Conservation (phyloP, 768 basidiomycete species). For the Amanita rubescens region DNA sequence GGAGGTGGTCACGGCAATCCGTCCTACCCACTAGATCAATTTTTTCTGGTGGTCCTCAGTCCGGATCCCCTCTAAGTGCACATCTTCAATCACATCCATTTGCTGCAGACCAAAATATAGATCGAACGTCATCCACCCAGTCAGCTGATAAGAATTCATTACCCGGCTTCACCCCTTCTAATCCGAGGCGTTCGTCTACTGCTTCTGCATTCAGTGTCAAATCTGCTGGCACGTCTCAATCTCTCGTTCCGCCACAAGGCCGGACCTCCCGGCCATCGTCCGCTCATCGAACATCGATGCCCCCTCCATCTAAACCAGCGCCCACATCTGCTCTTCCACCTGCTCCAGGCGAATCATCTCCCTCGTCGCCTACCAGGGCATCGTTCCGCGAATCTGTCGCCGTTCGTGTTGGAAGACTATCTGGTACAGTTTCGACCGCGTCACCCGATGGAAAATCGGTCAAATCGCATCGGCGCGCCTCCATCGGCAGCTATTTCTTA, state of each 20-base stretch:
- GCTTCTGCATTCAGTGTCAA: constrained; percentile 41
- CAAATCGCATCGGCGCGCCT: constrained; percentile 28
- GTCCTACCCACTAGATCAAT: constrained; percentile 42
- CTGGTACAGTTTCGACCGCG: constrained; percentile 45
- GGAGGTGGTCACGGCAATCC: constrained; percentile 51
- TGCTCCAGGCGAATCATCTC: constrained; percentile 8
- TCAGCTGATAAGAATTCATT: constrained; percentile 34
- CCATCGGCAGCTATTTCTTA: constrained; percentile 24
- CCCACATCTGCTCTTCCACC: constrained; percentile 57
- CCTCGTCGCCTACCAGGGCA: constrained; percentile 20
- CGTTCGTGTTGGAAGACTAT: constrained; percentile 50
- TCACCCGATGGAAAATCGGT: constrained; percentile 50
- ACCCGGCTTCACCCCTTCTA: constrained; percentile 39
- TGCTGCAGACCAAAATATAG: constrained; percentile 26
- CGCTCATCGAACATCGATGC: constrained; percentile 52
- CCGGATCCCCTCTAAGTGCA: constrained; percentile 33
- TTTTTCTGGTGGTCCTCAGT: constrained; percentile 55
- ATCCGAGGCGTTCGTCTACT: constrained; percentile 42
- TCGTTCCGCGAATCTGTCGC: constrained; percentile 53
- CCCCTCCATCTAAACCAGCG: constrained; percentile 63
- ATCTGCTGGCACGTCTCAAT: constrained; percentile 36
- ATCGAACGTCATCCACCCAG: constrained; percentile 29
- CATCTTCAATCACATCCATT: constrained; percentile 24
- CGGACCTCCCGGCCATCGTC: constrained; percentile 19
- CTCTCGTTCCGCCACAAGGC: constrained; percentile 15